Evolutionary conservation across 495 filamentous ascomycete genomes (phyloP).

Genomic region (Lasiosphaeria miniovina): DNA sequence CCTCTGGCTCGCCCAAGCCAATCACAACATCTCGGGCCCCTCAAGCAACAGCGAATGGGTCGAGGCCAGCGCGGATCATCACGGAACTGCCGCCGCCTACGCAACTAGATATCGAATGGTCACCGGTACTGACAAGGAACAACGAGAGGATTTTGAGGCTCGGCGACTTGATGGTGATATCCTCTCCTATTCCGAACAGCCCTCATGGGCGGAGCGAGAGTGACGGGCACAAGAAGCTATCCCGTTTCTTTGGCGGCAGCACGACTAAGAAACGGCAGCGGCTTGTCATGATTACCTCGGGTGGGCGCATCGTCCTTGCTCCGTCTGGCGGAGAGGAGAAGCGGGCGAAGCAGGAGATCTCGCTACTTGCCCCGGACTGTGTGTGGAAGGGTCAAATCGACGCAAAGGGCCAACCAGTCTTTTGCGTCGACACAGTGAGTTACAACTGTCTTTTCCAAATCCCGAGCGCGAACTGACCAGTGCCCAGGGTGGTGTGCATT

Average conservation of each 20-base stretch:
- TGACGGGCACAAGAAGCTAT: constrained; percentile 73
- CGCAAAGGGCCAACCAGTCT: constrained; percentile 77
- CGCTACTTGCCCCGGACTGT: constrained; percentile 68
- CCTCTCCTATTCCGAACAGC: constrained; percentile 69
- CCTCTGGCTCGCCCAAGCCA: constrained; percentile 46
- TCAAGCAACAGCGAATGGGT: constrained; percentile 41
- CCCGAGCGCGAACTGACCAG: not conserved
- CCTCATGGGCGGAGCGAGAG: constrained; percentile 56
- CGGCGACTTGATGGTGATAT: constrained; percentile 80
- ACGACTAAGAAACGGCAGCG: constrained; percentile 90
- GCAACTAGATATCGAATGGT: constrained; percentile 99
- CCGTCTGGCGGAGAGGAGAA: constrained; percentile 96
- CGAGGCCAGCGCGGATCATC: constrained; percentile 75
- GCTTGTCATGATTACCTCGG: constrained; percentile 92
- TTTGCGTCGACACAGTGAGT: constrained; percentile 93
- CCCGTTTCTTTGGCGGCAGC: constrained; percentile 86
- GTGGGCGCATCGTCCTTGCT: constrained; percentile 81
- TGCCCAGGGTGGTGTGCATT: constrained; percentile 77
- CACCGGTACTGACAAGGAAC: constrained; percentile 81
- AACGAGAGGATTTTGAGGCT: constrained; percentile 96
- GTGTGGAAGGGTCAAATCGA: constrained; percentile 76
- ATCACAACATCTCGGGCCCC: constrained; percentile 45
- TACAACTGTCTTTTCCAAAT: not conserved
- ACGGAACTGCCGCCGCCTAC: constrained; percentile 94
- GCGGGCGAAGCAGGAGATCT: constrained; percentile 86